phyloP scores from a whole-genome alignment of 495 filamentous ascomycete genomes.

The Achaetomiella virescens region DNA sequence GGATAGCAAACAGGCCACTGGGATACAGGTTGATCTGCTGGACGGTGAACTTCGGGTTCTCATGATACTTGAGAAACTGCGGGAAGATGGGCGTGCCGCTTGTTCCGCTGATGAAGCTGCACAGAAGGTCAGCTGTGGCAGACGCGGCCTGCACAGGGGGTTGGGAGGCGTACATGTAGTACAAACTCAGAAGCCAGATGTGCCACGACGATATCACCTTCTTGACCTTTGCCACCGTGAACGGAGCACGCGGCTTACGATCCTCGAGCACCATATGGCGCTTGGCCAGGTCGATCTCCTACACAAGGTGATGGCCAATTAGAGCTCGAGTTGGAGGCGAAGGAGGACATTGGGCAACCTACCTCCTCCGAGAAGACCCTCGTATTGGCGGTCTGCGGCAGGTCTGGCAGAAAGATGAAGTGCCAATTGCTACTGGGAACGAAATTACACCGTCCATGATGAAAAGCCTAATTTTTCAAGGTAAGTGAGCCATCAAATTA shows the following conservation, averaged over 20 bases:
- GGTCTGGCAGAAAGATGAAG: not conserved
- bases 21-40: slow-evolving; percentile 41
- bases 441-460: slow-evolving; percentile 44
- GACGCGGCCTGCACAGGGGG: too few species aligned
- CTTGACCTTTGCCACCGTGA: slow-evolving; percentile 34
- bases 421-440: slow-evolving; percentile 45
- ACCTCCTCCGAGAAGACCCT: slow-evolving; percentile 41
- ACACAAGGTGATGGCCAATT: slow-evolving; percentile 4
- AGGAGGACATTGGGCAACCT: too few species aligned
- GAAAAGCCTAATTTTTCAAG: slow-evolving; percentile 33
- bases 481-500: not conserved
- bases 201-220: slow-evolving; percentile 42
- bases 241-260: slow-evolving; percentile 31
- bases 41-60: slow-evolving; percentile 33
- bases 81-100: slow-evolving; percentile 31
- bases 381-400: slow-evolving; percentile 21
- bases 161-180: slow-evolving; percentile 25
- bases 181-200: slow-evolving; percentile 32
- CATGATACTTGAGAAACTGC: slow-evolving; percentile 26
- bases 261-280: slow-evolving; percentile 43
- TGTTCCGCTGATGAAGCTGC: slow-evolving; percentile 27
- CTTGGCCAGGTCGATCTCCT: slow-evolving; percentile 29
- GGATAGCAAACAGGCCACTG: slow-evolving; percentile 38
- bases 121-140: not conserved
- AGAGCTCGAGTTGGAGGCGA: too few species aligned